Percentiles rank a stretch among this genome's conserved stretches.
These are phyloP conservation scores for Papilionanthe hybrid DNA, from an alignment of 116 monocot species.

Conservation along the genomic window DNA sequence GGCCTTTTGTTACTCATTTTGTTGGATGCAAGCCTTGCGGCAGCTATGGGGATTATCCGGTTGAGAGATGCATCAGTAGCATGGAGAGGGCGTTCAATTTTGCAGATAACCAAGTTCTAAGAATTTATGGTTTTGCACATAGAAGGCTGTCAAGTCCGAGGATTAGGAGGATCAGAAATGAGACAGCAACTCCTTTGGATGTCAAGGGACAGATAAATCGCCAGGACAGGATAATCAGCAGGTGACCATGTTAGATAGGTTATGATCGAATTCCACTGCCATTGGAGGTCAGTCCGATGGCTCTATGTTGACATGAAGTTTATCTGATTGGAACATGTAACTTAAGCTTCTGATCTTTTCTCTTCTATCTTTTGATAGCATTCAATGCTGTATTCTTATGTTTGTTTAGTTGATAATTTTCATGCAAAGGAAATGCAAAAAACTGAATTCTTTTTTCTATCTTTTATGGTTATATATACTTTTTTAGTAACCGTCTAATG, in stretches of 20 bases:
- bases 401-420: not conserved
- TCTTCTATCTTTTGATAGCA: not conserved
- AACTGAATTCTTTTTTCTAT: not conserved
- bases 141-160: conserved; percentile 35
- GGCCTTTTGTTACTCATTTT: conserved; percentile 77
- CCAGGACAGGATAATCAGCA: conserved; percentile 15
- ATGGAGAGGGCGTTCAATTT: conserved; percentile 80
- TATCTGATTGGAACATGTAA: not conserved
- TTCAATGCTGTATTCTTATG: not conserved
- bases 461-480: not conserved
- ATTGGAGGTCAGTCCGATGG: conserved; percentile 14
- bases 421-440: not conserved
- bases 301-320: conserved; percentile 1
- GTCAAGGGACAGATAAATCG: conserved; percentile 23
- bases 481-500: not conserved
- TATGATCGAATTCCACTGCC: not conserved
- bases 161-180: conserved; percentile 45
- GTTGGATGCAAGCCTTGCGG: conserved; percentile 79
- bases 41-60: conserved; percentile 66
- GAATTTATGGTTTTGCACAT: conserved; percentile 57
- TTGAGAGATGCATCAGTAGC: conserved; percentile 61
- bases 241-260: not conserved
- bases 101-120: conserved; percentile 62
- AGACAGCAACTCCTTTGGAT: conserved; percentile 34
- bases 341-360: not conserved